Evolutionary conservation across 352 stramenopile species (phyloP).

Genomic region (Globisporangium barbulae): DNA sequence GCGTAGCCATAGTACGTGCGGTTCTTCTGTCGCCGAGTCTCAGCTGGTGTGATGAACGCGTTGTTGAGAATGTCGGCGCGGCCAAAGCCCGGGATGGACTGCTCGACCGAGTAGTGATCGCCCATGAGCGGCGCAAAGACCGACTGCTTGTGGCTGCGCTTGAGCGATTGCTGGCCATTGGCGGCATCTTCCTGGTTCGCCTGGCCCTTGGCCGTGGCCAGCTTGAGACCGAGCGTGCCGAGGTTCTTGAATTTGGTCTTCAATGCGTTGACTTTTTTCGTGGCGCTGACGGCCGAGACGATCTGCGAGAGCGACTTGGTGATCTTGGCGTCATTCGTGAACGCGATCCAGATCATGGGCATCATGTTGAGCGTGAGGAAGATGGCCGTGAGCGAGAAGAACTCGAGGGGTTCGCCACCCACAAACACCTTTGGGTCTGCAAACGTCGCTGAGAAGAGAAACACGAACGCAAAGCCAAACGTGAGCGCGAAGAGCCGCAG

Average conservation of each 20-base stretch:
- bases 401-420: slow-evolving; percentile 63
- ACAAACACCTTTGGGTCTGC: slow-evolving; percentile 72
- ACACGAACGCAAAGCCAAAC: slow-evolving; percentile 68
- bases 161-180: slow-evolving; percentile 9
- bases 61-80: slow-evolving; percentile 77
- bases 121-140: slow-evolving; percentile 75
- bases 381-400: slow-evolving; percentile 74
- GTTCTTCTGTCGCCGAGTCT: slow-evolving; percentile 48
- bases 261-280: slow-evolving; percentile 73
- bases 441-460: slow-evolving; percentile 79
- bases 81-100: slow-evolving; percentile 66
- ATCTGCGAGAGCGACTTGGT: slow-evolving; percentile 82
- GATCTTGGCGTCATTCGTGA: slow-evolving; percentile 87
- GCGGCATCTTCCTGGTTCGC: slow-evolving; percentile 1
- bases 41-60: slow-evolving; percentile 63
- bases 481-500: slow-evolving; percentile 45
- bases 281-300: slow-evolving; percentile 62
- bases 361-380: slow-evolving; percentile 88
- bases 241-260: slow-evolving; percentile 86
- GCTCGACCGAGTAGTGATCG: slow-evolving; percentile 76
- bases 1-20: slow-evolving; percentile 47
- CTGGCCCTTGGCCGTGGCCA: slow-evolving; percentile 43
- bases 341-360: slow-evolving; percentile 89
- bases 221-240: slow-evolving; percentile 69
- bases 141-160: slow-evolving; percentile 50